Evolutionary conservation across 176 grass and related monocot genomes (phyloP), one percentile per base, ranked within the genome.

Genomic region (Cenchrus americanus): DNA sequence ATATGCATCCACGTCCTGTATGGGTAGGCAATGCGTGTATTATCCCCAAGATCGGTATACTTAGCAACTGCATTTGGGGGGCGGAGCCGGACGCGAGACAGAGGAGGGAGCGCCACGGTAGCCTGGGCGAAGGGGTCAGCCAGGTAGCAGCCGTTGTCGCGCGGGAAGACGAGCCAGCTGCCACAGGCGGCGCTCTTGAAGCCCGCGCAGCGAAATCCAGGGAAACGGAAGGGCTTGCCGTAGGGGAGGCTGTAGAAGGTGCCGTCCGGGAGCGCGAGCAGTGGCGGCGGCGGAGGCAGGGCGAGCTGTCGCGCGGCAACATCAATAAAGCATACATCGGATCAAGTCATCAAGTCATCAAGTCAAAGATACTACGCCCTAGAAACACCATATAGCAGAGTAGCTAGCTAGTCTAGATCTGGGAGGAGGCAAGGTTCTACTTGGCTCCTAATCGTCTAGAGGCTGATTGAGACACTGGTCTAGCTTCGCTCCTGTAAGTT

Each of bases 1-100:
- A 78, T 47, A 58, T 44, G 50, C 50, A 81, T 57, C 79, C 79
- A 81, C 40, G 76, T 64, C 14, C 1, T 0, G 8, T 55, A 75
- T 8, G 26, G 17, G 5, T 1, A 1, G 60, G 2, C 3, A 5
- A 14, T 11, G 23, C 23, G 0, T 26, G 23, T 1, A 9, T 21
- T 14, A 14, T 59, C 6, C 19, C 8, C 21, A 19, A 8, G 2
- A 1, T 21, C 7, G 6, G 19, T 15, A 40, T 42, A 43, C 19
- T 42, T 70, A 23, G 67, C 21, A 14, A 23, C 42, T 47, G 42
- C 67, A 70, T 70, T 70, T 47, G 67, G 1, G 10, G 67, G 67
- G 10, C 10, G 67, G 40, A 70, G 42, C 67, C 66, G 19, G 66
- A 69, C 5, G 2, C 66, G 8, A 22, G 66, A 69, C 66, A 69